These are phyloP conservation scores for Wakefieldia striispora DNA, from an alignment of 768 basidiomycete genomes.

Conservation along the genomic window DNA sequence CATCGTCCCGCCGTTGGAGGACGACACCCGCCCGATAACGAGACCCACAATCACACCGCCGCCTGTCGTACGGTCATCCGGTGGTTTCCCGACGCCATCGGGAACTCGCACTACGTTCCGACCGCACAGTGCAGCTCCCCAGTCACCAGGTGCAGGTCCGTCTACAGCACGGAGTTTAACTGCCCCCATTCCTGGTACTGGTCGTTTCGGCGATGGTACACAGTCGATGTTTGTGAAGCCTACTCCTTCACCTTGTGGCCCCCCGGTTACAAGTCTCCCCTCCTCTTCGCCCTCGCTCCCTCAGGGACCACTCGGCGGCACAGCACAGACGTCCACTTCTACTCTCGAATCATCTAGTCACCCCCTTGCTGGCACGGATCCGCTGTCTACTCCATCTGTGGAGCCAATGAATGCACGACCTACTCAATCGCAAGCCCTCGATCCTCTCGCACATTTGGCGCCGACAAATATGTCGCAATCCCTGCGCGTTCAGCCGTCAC, in stretches of 20 bases:
- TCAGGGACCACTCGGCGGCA: constrained; percentile 19
- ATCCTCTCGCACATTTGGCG: constrained; percentile 62
- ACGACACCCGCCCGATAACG: constrained; percentile 39
- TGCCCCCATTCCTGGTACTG: constrained; percentile 42
- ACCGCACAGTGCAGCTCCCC: constrained; percentile 38
- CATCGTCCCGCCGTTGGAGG: constrained; percentile 63
- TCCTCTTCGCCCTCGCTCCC: constrained; percentile 33
- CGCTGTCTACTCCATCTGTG: constrained; percentile 11
- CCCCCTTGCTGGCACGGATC: constrained; percentile 17
- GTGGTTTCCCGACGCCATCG: constrained; percentile 20
- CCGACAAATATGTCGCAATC: constrained; percentile 70
- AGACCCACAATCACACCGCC: constrained; percentile 22
- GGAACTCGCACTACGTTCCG: constrained; percentile 23
- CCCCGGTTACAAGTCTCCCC: constrained; percentile 35
- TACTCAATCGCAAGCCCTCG: constrained; percentile 34
- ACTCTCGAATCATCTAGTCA: constrained; percentile 9
- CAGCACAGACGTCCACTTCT: constrained; percentile 5
- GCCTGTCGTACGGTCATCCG: constrained; percentile 19
- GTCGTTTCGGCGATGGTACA: constrained; percentile 70
- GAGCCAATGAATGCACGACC: constrained; percentile 21
- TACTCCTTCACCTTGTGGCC: constrained; percentile 35
- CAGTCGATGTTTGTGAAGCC: constrained; percentile 77
- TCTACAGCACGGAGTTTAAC: constrained; percentile 33
- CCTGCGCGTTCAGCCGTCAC: constrained; percentile 67
- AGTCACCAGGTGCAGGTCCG: constrained; percentile 56